Evolutionary conservation across 208 protist species (phyloP).

Genomic region (Wallacemonas sp.): DNA sequence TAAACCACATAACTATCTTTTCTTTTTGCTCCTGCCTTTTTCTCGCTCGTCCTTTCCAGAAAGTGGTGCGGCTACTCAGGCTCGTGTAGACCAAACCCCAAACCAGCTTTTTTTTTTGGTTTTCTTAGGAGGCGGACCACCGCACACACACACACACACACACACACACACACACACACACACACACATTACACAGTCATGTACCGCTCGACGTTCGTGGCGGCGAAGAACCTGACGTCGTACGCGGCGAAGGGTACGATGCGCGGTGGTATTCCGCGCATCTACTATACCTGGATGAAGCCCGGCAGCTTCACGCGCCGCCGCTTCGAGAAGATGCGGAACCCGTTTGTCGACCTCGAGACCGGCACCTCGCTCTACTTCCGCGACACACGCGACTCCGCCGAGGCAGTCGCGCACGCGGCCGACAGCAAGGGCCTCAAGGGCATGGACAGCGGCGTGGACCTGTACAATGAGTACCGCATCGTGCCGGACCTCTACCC

Average conservation of each 20-base stretch:
- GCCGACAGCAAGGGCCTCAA: constrained; percentile 91
- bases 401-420: constrained; percentile 84
- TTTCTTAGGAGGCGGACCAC: too few relatives aligned
- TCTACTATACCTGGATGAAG: constrained; percentile 94
- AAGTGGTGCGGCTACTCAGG: too few relatives aligned
- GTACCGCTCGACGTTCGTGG: constrained; percentile 43
- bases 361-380: constrained; percentile 93
- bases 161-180: too few relatives aligned
- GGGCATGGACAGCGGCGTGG: constrained; percentile 91
- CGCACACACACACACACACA: too few relatives aligned
- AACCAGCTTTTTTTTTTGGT: too few relatives aligned
- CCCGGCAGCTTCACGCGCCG: constrained; percentile 89
- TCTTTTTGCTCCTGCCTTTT: not conserved
- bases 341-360: constrained; percentile 93
- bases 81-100: too few relatives aligned
- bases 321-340: constrained; percentile 94
- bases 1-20: constrained; percentile 1
- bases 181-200: too few relatives aligned
- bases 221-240: constrained; percentile 84
- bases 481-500: constrained; percentile 93
- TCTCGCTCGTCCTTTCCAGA: constrained; percentile 1
- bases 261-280: constrained; percentile 90
- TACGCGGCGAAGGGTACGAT: constrained; percentile 90
- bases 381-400: constrained; percentile 86
- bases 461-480: constrained; percentile 93